Base-by-base conservation (phyloP, 257 asterid species). In the Marsdenia floribunda region DNA sequence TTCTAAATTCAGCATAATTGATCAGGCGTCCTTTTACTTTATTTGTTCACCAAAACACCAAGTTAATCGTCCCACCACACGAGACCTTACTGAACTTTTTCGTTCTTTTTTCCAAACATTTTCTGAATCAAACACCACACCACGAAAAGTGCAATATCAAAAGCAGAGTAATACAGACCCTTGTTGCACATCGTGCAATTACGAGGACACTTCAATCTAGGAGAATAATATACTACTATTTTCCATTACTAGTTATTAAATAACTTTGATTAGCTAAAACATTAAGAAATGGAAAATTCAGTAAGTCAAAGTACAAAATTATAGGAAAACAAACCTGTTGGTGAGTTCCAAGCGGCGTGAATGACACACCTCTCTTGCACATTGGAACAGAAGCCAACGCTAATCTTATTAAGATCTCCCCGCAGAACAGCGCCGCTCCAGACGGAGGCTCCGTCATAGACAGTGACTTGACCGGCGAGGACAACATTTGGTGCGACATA, bases 401-500 rank as follows among this genome's bases (percentile, higher is more conserved):
- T 85, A 46, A 93, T 93, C 91, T 93, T 93, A 59, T 91, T 93
- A 37, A 89, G 95, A 85, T 91, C 97, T 35, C 96, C 98, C 18
- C 98, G 80, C 71, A 91, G 57, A 46, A 91, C 96, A 66, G 96
- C 85, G 60, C 97, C 88, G 79, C 85, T 88, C 98, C 97, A 93
- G 22, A 93, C 93, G 52, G 97, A 93, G 12, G 98, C 95, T 52
- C 97, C 93, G 79, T 93, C 98, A 65, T 75, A 83, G 71, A 93
- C 97, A n/a, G 83, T 84, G 33, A 93, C 97, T 77, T 93, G 98
- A n/a, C 98, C 98, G 54, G 97, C 98, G 68, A 93, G 85, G 44
- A 93, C 96, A 68, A 90, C 98, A 69, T 90, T 93, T 0, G 96
- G 97, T 18, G 98, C 98, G 84, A 93, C 98, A 75, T 91, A 93